Conservation (phyloP, 148 eudicot genomes). For the Pharnaceum exiguum region DNA sequence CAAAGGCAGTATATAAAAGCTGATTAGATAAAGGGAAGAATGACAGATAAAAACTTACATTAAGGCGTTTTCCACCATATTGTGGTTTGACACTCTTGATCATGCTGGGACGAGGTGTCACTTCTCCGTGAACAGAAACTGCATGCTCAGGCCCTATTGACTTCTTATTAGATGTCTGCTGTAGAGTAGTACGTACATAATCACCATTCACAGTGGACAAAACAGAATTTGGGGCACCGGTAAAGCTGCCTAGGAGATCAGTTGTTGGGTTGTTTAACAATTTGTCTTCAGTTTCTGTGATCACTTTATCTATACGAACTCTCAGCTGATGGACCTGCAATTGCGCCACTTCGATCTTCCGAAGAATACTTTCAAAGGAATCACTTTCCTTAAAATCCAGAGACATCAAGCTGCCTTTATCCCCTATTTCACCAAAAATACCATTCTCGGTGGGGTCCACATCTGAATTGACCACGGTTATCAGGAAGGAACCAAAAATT, state of each 20-base stretch:
- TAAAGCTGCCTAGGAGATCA: constrained; percentile 24
- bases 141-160: constrained; percentile 37
- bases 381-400: constrained; percentile 41
- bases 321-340: constrained; percentile 40
- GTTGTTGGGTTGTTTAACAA: constrained; percentile 25
- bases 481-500: background rate
- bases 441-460: constrained; percentile 20
- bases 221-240: constrained; percentile 24
- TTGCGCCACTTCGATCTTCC: constrained; percentile 43
- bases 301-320: constrained; percentile 41
- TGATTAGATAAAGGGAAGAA: no score
- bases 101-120: constrained; percentile 23
- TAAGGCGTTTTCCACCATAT: constrained; percentile 23
- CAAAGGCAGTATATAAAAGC: background rate
- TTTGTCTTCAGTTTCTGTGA: constrained; percentile 41
- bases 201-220: constrained; percentile 21
- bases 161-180: constrained; percentile 22
- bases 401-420: no score
- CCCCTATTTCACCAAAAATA: constrained; percentile 28
- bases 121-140: constrained; percentile 34
- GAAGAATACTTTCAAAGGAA: constrained; percentile 47
- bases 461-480: background rate
- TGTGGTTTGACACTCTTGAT: constrained; percentile 31
- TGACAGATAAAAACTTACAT: constrained; percentile 33
- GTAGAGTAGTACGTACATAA: constrained; percentile 29